These are phyloP conservation scores for Fraxinus anomala DNA, from an alignment of 257 asterid species.

Conservation along the genomic window DNA sequence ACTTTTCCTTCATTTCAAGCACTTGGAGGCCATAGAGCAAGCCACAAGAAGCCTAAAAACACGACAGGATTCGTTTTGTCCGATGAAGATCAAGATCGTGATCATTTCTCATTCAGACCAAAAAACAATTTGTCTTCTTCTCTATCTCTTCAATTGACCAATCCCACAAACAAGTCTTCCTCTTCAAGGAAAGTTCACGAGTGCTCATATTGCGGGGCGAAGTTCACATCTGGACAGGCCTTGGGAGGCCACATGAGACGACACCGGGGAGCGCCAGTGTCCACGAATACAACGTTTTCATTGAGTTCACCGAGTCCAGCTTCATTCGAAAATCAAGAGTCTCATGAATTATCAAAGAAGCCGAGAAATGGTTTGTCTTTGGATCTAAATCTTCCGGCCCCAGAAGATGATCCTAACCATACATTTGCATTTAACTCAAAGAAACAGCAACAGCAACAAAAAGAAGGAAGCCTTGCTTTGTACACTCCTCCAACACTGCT, in stretches of 20 bases:
- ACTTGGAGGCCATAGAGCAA: conserved; percentile 77
- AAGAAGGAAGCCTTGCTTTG: conserved; percentile 29
- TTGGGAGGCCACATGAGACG: conserved; percentile 78
- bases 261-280: conserved; percentile 43
- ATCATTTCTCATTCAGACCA: conserved; percentile 31
- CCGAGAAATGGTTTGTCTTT: conserved; percentile 42
- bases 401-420: conserved; percentile 49
- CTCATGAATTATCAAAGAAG: conserved; percentile 27
- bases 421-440: conserved; percentile 31
- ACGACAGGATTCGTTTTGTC: conserved; percentile 23
- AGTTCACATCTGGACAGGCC: conserved; percentile 69
- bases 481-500: conserved; percentile 50
- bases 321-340: conserved; percentile 35
- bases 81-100: conserved; percentile 44
- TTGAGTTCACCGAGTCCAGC: conserved; percentile 34
- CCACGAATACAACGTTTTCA: conserved; percentile 35
- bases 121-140: conserved; percentile 38
- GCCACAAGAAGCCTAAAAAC: conserved; percentile 57
- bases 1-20: conserved; percentile 68
- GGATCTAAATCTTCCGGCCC: conserved; percentile 82
- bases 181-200: conserved; percentile 45
- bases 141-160: conserved; percentile 52
- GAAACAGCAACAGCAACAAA: conserved; percentile 25
- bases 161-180: conserved; percentile 41
- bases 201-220: conserved; percentile 64